These are phyloP conservation scores for Stramenopiles sp. DNA, from an alignment of 352 stramenopile species.

Conservation along the genomic window DNA sequence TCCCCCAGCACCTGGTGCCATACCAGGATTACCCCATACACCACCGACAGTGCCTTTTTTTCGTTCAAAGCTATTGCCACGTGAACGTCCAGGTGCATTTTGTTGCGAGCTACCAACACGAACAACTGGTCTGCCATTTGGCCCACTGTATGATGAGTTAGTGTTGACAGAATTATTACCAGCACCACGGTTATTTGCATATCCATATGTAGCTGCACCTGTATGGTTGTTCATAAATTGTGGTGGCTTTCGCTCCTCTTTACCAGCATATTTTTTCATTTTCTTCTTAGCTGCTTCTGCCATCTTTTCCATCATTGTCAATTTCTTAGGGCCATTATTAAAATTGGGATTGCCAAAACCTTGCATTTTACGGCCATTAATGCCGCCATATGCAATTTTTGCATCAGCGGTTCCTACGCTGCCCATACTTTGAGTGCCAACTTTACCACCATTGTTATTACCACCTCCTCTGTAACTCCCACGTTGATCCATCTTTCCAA, in stretches of 20 bases:
- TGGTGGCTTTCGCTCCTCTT: not conserved
- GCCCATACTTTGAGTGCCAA: not conserved
- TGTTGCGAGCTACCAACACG: not conserved
- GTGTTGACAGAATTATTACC: not conserved
- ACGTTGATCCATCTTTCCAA: not conserved
- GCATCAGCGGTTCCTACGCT: not conserved
- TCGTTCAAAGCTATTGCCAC: not conserved
- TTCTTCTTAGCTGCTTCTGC: not conserved
- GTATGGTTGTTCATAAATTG: not conserved
- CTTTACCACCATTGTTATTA: not conserved
- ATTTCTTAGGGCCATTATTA: not conserved
- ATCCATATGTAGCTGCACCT: not conserved
- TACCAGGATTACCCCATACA: not conserved
- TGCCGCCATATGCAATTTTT: not conserved
- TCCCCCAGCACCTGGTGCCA: not conserved
- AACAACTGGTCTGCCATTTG: not conserved
- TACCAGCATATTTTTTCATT: not conserved
- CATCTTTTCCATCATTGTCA: not conserved
- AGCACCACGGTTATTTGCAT: not conserved
- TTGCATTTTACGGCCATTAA: not conserved
- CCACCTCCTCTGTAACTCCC: no score
- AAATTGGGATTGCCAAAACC: not conserved
- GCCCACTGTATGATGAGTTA: not conserved
- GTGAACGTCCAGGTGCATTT: not conserved
- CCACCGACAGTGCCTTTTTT: not conserved